phyloP scores from a whole-genome alignment of 352 stramenopile genomes.

The Globisporangium ultimum region DNA sequence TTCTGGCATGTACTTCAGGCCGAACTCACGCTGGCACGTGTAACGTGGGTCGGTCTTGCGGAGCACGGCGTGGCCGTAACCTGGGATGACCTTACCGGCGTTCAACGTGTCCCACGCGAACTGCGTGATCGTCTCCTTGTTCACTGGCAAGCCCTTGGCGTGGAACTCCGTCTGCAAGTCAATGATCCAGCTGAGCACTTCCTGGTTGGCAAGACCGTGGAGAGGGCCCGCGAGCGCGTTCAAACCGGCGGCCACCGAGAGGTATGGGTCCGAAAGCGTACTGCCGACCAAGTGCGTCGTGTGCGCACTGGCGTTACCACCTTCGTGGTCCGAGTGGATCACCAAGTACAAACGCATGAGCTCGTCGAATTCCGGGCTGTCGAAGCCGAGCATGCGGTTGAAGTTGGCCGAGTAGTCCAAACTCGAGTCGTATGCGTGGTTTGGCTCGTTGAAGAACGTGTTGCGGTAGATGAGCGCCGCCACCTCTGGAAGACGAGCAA shows the following conservation, averaged over 20 bases:
- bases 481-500: constrained; percentile 96
- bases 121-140: constrained; percentile 98
- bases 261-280: constrained; percentile 97
- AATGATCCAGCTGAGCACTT: constrained; percentile 94
- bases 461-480: constrained; percentile 98
- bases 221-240: constrained; percentile 97
- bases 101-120: constrained; percentile 99
- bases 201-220: constrained; percentile 99
- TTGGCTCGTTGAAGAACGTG: constrained; percentile 97
- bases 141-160: constrained; percentile 94
- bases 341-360: constrained; percentile 99
- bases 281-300: constrained; percentile 98
- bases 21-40: constrained; percentile 99
- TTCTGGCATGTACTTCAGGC: constrained; percentile 99
- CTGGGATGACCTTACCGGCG: constrained; percentile 98
- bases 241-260: constrained; percentile 95
- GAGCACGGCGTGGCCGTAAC: constrained; percentile 98
- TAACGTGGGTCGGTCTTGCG: constrained; percentile 99
- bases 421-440: constrained; percentile 90
- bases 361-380: constrained; percentile 96
- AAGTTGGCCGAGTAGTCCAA: constrained; percentile 99
- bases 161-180: constrained; percentile 96
- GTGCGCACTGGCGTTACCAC: constrained; percentile 98
- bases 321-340: constrained; percentile 99
- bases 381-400: constrained; percentile 97